phyloP scores from a whole-genome alignment of 1,284 basidiomycete species.

The Pseudozyma sp. region DNA sequence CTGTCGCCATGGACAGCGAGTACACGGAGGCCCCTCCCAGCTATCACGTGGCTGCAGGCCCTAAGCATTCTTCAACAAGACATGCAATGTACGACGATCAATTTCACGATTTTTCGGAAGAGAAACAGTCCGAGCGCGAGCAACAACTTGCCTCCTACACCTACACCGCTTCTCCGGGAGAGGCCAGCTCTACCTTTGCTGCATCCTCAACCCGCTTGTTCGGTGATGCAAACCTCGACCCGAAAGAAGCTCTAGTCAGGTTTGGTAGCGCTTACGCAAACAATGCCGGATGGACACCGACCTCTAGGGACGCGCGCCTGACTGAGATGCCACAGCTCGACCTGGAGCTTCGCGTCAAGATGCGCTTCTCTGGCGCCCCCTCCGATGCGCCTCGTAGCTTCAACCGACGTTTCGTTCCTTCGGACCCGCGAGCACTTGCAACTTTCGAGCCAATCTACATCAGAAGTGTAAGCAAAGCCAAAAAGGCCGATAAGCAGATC shows the following conservation, averaged over 20 bases:
- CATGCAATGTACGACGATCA: slow-evolving; percentile 1
- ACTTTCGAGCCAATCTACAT: slow-evolving; percentile 15
- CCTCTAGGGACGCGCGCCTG: too few species aligned
- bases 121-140: slow-evolving; percentile 11
- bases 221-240: background rate
- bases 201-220: background rate
- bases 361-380: slow-evolving; percentile 9
- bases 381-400: slow-evolving; percentile 9
- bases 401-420: slow-evolving; percentile 41
- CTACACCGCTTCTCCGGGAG: background rate
- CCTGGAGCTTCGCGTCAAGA: slow-evolving; percentile 11
- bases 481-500: slow-evolving; percentile 17
- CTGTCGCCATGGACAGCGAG: too few species aligned
- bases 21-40: slow-evolving; percentile 7
- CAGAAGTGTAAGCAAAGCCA: slow-evolving; percentile 9
- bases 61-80: background rate
- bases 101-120: slow-evolving; percentile 4
- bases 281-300: slow-evolving; percentile 9
- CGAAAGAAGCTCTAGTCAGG: slow-evolving; percentile 8
- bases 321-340: too few species aligned
- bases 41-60: slow-evolving; percentile 5
- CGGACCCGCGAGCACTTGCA: slow-evolving; percentile 9
- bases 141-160: slow-evolving; percentile 1
- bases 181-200: background rate
- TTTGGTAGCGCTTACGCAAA: slow-evolving; percentile 23